Evolutionary conservation across 768 basidiomycete species (phyloP), one percentile per base, ranked within the genome.

Genomic region (Neoboletus magnificus): DNA sequence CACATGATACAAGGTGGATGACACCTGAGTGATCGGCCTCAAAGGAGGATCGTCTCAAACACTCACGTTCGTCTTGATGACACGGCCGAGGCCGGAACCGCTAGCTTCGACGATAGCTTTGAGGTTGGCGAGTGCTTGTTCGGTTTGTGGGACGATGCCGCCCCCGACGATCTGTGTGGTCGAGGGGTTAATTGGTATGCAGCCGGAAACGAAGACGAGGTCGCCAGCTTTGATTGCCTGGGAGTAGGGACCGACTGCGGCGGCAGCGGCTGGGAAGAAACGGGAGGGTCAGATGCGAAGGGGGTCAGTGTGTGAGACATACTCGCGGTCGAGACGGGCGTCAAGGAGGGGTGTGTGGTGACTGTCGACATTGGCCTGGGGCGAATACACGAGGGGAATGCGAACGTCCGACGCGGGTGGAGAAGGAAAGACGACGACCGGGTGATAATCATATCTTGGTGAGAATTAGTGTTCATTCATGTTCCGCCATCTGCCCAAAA

Each of bases 11-110:
- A 9, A 22, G 4, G 30, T 22, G 7, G n/a, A 35, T 35, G 33
- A 35, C 12, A 40, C 20, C 15, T 27, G 48, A 15, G 12, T 22
- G 20, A 12, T 43, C 11, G 27, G 40, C 15, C 32, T 23, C 22
- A 16, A 9, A 3, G 13, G 10, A 16, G 22, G 1, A n/a, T 35
- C 9, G 18, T 15, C 45, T 16, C n/a, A 33, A 11, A 4, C 2
- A 76, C 88, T 55, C 61, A 93, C 95, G 37, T 93, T 96, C 43
- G 91, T 91, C 77, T 99, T 98, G 60, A 89, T 84, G 56, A 99
- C 87, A 68, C 89, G 87, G 47, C 83, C 82, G 16, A 91, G 65
- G 59, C 85, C 82, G 13, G 90, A 87, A 15, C 89, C 90, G 48
- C 87, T 85, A 5, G 88, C 93, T 68, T 90, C 84, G 36, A 98